Percentiles rank a stretch among this genome's conserved stretches.
Conservation (phyloP, 2,329 filamentous ascomycete species). For the Aspergillus pseudotamarii region DNA sequence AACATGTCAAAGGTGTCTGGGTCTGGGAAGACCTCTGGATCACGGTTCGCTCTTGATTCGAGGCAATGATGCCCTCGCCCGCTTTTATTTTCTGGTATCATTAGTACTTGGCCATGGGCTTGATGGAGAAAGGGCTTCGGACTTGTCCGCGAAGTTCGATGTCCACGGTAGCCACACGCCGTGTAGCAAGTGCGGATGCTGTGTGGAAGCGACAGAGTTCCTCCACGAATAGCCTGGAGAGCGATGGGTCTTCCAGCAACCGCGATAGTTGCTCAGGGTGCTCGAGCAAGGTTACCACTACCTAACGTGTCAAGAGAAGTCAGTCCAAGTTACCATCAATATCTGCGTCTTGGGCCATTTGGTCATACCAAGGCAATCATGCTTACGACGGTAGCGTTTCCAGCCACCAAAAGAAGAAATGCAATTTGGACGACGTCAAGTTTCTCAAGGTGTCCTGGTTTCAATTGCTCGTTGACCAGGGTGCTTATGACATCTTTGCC, state of each 20-base stretch:
- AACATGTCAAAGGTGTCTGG: constrained; percentile 8
- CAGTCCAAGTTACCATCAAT: not conserved
- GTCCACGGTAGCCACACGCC: not conserved
- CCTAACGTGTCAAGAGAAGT: not conserved
- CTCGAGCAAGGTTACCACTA: not conserved
- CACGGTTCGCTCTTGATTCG: constrained; percentile 7
- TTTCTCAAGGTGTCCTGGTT: not conserved
- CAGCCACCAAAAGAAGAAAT: not conserved
- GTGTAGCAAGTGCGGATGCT: not conserved
- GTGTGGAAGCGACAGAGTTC: not conserved
- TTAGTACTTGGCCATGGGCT: not conserved
- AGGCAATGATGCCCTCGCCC: constrained; percentile 6
- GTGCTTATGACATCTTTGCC: not conserved
- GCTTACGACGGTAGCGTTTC: not conserved
- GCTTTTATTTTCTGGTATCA: not conserved
- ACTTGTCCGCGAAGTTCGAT: not conserved
- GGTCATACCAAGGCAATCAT: not conserved
- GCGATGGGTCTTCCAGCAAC: not conserved
- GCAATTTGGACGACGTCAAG: not conserved
- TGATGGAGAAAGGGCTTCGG: not conserved
- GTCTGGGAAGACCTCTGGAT: constrained; percentile 4
- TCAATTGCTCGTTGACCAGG: not conserved
- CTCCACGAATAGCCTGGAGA: not conserved
- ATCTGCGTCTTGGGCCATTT: not conserved
- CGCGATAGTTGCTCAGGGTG: not conserved